These are phyloP conservation scores for Phytophthora nicotianae DNA, from an alignment of 352 stramenopile genomes.

Conservation along the genomic window DNA sequence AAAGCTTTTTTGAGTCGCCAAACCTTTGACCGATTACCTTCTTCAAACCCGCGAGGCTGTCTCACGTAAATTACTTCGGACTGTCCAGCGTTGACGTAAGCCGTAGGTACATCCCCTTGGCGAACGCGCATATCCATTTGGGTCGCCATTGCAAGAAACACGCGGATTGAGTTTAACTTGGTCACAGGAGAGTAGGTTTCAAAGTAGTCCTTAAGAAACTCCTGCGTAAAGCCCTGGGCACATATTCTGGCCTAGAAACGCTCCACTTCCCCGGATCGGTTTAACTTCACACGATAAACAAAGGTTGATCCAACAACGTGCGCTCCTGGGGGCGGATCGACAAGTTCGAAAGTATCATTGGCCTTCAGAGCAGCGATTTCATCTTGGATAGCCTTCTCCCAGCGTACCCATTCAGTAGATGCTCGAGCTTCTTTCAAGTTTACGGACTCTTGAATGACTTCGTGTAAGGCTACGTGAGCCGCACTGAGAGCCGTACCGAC, in stretches of 20 bases:
- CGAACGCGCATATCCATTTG: slow-evolving; percentile 6
- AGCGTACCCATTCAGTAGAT: neutral
- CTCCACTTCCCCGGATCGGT: slow-evolving; percentile 1
- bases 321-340: slow-evolving; percentile 6
- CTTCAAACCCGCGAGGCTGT: slow-evolving; percentile 13
- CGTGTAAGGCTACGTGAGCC: too few relatives aligned
- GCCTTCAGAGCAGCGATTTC: neutral
- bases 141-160: slow-evolving; percentile 3
- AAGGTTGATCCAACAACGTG: slow-evolving; percentile 7
- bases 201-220: slow-evolving; percentile 11
- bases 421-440: neutral
- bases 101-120: neutral
- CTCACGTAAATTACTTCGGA: slow-evolving; percentile 5
- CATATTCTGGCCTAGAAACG: slow-evolving; percentile 27
- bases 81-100: slow-evolving; percentile 17
- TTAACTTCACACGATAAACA: slow-evolving; percentile 11
- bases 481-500: too few relatives aligned
- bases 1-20: slow-evolving; percentile 19
- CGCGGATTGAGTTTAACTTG: slow-evolving; percentile 20
- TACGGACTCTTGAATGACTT: neutral
- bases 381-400: slow-evolving; percentile 5
- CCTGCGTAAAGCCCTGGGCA: slow-evolving; percentile 6
- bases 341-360: slow-evolving; percentile 14
- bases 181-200: neutral
- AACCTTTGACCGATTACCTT: slow-evolving; percentile 7